Evolutionary conservation across 2,329 filamentous ascomycete species (phyloP), one percentile per base, ranked within the genome.

Genomic region (Fusarium pilosicola): DNA sequence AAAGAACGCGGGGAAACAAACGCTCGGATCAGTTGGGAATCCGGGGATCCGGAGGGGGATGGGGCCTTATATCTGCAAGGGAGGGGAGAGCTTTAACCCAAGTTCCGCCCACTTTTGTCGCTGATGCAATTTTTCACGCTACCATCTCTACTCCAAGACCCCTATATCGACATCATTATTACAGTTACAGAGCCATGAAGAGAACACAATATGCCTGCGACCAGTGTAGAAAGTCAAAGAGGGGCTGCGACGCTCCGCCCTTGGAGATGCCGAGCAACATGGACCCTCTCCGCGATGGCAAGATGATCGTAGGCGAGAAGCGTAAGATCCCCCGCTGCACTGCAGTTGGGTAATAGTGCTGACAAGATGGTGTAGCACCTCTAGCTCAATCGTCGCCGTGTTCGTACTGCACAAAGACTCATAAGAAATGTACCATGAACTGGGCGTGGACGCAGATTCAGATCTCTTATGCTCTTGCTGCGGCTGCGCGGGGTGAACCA

Each of bases 331-430:
- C 42, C 15, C 13, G 13, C 20, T 41, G 28, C 18, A 36, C 9
- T 22, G 22, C 22, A 14, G n/a, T 1, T 42, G 41, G 41, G 14
- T 15, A 22, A 14, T 30, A 14, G 3, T 12, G 22, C 34, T 66
- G 28, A 60, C 62, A 5, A n/a, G 1, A 5, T 6, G 22, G 5
- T 22, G 4, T 15, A 69, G 66, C 66, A 6, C 58, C 66, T 20
- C 18, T 65, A 4, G 58, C 32, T 15, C 65, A 69, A 22, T 52
- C 36, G 5, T 57, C 58, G 2, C 71, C 79, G 51, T 81, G 79
- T 54, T 78, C 79, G 1, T 81, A 81, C 20, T 81, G 79, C 36
- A 60, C 67, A 10, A 79, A 75, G 61, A 81, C 79, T 22, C 74
- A 76, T 12, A 81, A 81, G 49, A 69, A 66, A 15, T 81, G 79